Evolutionary conservation across 1,139 yeast species (phyloP), one percentile per base, ranked within the genome.

Genomic region (Suhomyces yuchorum): DNA sequence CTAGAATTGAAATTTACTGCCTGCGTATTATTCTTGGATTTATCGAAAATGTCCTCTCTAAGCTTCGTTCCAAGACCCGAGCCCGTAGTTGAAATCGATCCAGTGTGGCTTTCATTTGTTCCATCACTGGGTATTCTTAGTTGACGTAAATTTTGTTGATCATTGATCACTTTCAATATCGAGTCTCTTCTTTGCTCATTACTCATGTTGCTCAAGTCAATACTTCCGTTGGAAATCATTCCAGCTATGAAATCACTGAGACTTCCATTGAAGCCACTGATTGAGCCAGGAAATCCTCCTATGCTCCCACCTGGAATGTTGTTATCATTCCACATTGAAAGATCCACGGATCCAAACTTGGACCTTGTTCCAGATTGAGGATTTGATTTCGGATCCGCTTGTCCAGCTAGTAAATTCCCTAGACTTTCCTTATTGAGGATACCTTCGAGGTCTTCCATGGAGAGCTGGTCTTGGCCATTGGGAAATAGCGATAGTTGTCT

Each of bases 21-120:
- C 34, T 38, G 39, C 3, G 12, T 37, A 28, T 24, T 37, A 33
- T n/a, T 37, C 28, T 51, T 53, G 35, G 43, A 48, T 47, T 64
- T 67, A 17, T 67, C 72, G 54, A 74, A 75, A n/a, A 75, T 75
- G 50, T 75, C 80, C 54, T 75, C 78, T 44, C 75, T 57, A 42
- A 75, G 63, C 15, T 61, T 65, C 8, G 60, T 52, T 7, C 52
- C 50, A 24, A 42, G 23, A 12, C 37, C 42, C 2, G 52, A 44
- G 5, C 36, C 39, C n/a, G 35, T 34, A 2, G 51, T 32, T 3
- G 50, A 42, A 38, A 36, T 39, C 4, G 45, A 35, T 7, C 44
- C 46, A 3, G 37, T 20, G 7, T 43, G 35, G 33, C 43, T 39
- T 20, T 44, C 48, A 15, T 37, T 39, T 4, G 47, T 43, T n/a